Conservation (phyloP, 208 protist genomes). For the Trypanosoma mega region DNA sequence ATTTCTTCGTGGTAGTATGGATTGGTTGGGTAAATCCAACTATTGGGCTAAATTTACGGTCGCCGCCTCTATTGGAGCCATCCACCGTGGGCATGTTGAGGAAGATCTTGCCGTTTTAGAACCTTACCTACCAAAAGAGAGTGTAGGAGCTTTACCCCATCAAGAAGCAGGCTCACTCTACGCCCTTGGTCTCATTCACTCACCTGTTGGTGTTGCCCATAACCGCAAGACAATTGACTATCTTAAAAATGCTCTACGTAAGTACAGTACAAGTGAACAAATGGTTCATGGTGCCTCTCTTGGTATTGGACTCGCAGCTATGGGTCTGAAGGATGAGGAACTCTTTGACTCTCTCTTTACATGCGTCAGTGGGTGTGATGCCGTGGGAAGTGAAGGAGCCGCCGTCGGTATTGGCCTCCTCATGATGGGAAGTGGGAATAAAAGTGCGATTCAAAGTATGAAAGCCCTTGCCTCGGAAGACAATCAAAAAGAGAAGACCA, state of each 20-base stretch:
- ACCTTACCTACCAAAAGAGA: slow-evolving; percentile 90
- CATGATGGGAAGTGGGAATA: slow-evolving; percentile 96
- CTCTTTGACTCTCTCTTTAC: slow-evolving; percentile 96
- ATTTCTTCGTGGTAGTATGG: slow-evolving; percentile 97
- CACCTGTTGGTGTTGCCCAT: slow-evolving; percentile 86
- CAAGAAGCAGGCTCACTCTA: slow-evolving; percentile 97
- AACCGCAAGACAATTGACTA: slow-evolving; percentile 79
- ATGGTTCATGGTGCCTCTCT: slow-evolving; percentile 98
- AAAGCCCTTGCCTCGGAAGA: slow-evolving; percentile 92
- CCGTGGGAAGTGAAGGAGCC: slow-evolving; percentile 97
- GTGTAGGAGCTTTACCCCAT: slow-evolving; percentile 81
- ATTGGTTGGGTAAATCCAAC: slow-evolving; percentile 94
- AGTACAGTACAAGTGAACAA: slow-evolving; percentile 76
- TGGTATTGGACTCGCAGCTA: slow-evolving; percentile 93
- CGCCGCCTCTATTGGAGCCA: slow-evolving; percentile 96
- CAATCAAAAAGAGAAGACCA: slow-evolving; percentile 99
- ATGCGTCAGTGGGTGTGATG: slow-evolving; percentile 94
- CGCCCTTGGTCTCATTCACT: slow-evolving; percentile 98
- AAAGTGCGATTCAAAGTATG: slow-evolving; percentile 89
- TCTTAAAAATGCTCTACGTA: slow-evolving; percentile 64
- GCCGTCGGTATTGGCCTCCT: slow-evolving; percentile 98
- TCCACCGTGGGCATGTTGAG: slow-evolving; percentile 95
- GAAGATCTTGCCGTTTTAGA: slow-evolving; percentile 88
- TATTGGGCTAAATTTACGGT: slow-evolving; percentile 98
- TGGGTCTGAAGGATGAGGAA: slow-evolving; percentile 87